A percentile compares a stretch with the other conserved stretches of the same genome.
Evolutionary conservation across 2,329 filamentous ascomycete genomes (phyloP).

Genomic region (Colletotrichum tropicicola): DNA sequence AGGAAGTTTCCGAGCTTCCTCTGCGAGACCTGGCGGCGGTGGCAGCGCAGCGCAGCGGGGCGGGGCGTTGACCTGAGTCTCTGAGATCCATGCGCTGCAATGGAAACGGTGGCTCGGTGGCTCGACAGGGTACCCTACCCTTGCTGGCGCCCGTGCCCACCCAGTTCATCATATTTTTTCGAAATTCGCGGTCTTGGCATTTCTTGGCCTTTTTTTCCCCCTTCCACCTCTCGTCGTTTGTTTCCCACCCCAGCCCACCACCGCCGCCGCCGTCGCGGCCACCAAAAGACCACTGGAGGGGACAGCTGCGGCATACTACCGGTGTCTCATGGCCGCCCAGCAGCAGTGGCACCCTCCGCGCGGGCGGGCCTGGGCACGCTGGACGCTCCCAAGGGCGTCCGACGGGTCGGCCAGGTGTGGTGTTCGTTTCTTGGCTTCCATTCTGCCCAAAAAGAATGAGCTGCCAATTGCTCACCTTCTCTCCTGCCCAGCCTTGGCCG

Average conservation of each 20-base stretch:
- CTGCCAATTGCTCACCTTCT: constrained; percentile 11
- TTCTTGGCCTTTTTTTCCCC: constrained; percentile 20
- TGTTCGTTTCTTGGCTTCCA: constrained; percentile 24
- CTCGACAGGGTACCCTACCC: not conserved
- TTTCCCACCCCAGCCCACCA: not conserved
- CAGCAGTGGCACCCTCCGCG: no score
- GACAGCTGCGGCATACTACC: no score
- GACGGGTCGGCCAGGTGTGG: no score
- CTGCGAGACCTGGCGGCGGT: not conserved
- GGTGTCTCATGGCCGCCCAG: no score
- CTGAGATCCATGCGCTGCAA: no score
- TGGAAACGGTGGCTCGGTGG: no score
- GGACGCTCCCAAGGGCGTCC: no score
- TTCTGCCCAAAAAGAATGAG: constrained; percentile 23
- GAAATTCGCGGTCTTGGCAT: constrained; percentile 27
- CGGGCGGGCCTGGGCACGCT: no score
- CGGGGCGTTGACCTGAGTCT: no score
- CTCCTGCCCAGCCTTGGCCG: constrained; percentile 28
- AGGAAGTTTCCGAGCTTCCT: not conserved
- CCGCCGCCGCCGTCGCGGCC: no score
- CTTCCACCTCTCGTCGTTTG: constrained; percentile 23
- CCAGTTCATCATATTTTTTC: constrained; percentile 17
- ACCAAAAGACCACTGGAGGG: no score
- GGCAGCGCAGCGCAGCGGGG: not conserved
- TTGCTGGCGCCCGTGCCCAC: constrained; percentile 13